phyloP scores from a whole-genome alignment of 208 protist genomes.

The Acanthamoeba healyi region DNA sequence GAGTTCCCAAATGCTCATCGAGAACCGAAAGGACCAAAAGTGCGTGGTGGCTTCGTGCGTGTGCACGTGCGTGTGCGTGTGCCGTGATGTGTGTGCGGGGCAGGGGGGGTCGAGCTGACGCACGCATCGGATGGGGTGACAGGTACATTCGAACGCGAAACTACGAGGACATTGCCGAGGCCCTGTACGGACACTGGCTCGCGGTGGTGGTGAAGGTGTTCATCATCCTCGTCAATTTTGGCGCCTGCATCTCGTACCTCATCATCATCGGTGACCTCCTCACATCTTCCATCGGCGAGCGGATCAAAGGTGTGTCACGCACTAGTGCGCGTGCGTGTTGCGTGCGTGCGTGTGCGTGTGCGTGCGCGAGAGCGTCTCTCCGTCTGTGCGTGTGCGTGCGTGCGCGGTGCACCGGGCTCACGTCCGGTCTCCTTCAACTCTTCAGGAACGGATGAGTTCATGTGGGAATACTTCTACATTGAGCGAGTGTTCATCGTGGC shows the following conservation, averaged over 20 bases:
- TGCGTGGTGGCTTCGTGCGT: neutral
- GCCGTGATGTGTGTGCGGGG: neutral
- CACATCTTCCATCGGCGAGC: slow-evolving; percentile 28
- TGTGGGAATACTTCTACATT: slow-evolving; percentile 46
- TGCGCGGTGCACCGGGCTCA: too few species aligned
- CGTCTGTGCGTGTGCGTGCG: too few species aligned
- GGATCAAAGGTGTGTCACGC: neutral
- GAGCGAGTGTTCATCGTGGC: slow-evolving; percentile 23
- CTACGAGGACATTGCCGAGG: slow-evolving; percentile 39
- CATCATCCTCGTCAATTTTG: slow-evolving; percentile 37
- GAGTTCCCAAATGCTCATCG: slow-evolving; percentile 10
- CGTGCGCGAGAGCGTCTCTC: too few species aligned
- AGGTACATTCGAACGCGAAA: slow-evolving; percentile 27
- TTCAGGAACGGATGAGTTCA: neutral
- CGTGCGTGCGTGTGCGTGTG: neutral
- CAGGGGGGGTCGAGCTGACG: too few species aligned
- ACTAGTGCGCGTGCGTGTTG: neutral
- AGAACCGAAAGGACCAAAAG: slow-evolving; percentile 25
- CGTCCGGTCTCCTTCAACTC: neutral
- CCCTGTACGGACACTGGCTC: neutral
- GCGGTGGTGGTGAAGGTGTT: slow-evolving; percentile 7
- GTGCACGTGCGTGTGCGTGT: neutral
- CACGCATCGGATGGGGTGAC: neutral
- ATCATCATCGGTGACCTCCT: slow-evolving; percentile 30
- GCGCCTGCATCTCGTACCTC: slow-evolving; percentile 23